Base-by-base conservation (phyloP, 2,329 filamentous ascomycete species). In the Sporothrix variecibatus region DNA sequence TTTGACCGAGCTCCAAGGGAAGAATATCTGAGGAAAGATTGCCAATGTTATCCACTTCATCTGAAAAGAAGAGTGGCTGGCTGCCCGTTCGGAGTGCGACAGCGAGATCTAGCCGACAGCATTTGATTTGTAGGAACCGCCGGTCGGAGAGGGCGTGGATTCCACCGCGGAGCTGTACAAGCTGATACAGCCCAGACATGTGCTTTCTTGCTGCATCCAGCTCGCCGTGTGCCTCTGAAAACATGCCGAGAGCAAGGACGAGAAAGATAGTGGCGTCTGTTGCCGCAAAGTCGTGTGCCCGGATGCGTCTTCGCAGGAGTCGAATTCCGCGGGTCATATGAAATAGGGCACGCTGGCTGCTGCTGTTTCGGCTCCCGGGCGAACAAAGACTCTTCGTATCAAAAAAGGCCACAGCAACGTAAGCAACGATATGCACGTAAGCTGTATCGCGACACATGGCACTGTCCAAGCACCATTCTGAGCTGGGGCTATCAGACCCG, bases 381-480 rank as follows among this genome's bases (percentile, higher is more conserved):
- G 34, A 26, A 46, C 23, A 62, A 12, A n/a, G 31, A 23, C 58
- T 31, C 17, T 62, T 62, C 23, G 43, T 40, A 43, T 68, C 60
- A n/a, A 51, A 58, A 31, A 56, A 58, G 3, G 58, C 58, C 23
- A 79, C n/a, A 6, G 69, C 34, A 12, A 38, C 11, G n/a, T 71
- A 71, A 5, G 69, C 34, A 12, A 71, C 53, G n/a, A 60, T 60
- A 17, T 71, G 51, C 9, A 6, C 3, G 23, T 71, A 71, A 38
- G 53, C 69, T n/a, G 53, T 12, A 28, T 71, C 69, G 23, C 34
- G 53, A 23, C 23, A 60, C 23, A 60, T 38, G 15, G 53, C 80
- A 2, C 80, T 74, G 72, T 84, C 82, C n/a, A 79, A 78, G 12
- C 79, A 79, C 53, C 82, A 77, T 79, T 79, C 82, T n/a, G 40